phyloP scores from a whole-genome alignment of 805 yeast genomes.

The Barnettozyma botsteinii region DNA sequence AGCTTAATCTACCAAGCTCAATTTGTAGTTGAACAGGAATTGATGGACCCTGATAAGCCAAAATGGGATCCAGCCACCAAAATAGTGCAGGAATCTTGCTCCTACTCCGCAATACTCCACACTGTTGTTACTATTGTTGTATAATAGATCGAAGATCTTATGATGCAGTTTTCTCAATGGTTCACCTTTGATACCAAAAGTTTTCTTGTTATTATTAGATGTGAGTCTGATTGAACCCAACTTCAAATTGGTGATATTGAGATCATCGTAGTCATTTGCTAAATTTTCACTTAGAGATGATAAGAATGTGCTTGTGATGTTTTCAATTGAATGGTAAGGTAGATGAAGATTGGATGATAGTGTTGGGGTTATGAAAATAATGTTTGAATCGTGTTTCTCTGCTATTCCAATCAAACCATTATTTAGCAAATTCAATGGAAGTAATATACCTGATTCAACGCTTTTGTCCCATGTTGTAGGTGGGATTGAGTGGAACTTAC shows the following conservation, averaged over 20 bases:
- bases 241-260: constrained; percentile 39
- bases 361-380: constrained; percentile 49
- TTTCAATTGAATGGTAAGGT: constrained; percentile 62
- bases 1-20: no score
- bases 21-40: background rate
- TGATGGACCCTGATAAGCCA: constrained; percentile 11
- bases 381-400: constrained; percentile 43
- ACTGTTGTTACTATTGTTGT: constrained; percentile 12
- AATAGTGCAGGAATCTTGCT: constrained; percentile 16
- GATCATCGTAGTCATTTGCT: constrained; percentile 32
- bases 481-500: constrained; percentile 56
- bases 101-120: constrained; percentile 23
- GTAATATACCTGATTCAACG: constrained; percentile 39
- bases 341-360: constrained; percentile 48
- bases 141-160: constrained; percentile 23
- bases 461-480: constrained; percentile 45
- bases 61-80: constrained; percentile 19
- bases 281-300: constrained; percentile 32
- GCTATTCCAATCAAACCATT: constrained; percentile 51
- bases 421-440: constrained; percentile 46
- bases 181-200: constrained; percentile 20
- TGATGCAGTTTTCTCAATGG: constrained; percentile 17
- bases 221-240: constrained; percentile 42
- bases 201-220: constrained; percentile 22
- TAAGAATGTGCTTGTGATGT: constrained; percentile 44